Evolutionary conservation across 306 rosid species (phyloP).

Genomic region (Comarum palustre): DNA sequence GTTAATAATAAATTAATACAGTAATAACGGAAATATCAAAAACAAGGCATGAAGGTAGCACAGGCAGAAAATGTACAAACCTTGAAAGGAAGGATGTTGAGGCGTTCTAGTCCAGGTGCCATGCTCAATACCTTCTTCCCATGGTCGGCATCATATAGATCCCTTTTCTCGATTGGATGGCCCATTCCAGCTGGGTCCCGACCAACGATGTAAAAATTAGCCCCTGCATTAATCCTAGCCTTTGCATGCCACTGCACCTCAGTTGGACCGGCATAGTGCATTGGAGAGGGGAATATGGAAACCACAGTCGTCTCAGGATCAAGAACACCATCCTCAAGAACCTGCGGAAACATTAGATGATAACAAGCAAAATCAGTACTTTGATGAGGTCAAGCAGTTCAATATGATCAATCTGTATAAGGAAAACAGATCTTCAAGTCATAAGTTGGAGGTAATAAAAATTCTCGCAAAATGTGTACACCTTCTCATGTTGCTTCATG

Average conservation of each 20-base stretch:
- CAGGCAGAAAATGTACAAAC: slow-evolving; percentile 35
- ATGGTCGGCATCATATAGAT: slow-evolving; percentile 93
- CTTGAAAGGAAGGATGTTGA: slow-evolving; percentile 95
- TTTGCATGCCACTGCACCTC: slow-evolving; percentile 99
- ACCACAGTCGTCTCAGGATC: slow-evolving; percentile 98
- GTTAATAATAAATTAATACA: slow-evolving; percentile 1
- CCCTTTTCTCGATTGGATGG: slow-evolving; percentile 87
- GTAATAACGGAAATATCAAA: slow-evolving; percentile 15
- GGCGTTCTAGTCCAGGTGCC: slow-evolving; percentile 98
- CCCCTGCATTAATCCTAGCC: slow-evolving; percentile 98
- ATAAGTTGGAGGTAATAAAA: not conserved
- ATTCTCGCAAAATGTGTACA: slow-evolving; percentile 9
- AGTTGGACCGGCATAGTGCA: slow-evolving; percentile 99
- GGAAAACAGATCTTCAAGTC: not conserved
- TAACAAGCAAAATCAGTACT: slow-evolving; percentile 8
- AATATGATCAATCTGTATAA: not conserved
- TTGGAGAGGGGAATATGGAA: slow-evolving; percentile 97
- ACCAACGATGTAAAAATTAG: slow-evolving; percentile 95
- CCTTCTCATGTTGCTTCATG: slow-evolving; percentile 98
- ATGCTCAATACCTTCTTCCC: slow-evolving; percentile 96
- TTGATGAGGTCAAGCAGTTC: not conserved
- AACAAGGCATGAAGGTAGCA: not conserved
- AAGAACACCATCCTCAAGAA: slow-evolving; percentile 97
- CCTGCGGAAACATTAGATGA: slow-evolving; percentile 41
- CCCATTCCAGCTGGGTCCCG: slow-evolving; percentile 99